Evolutionary conservation across 2,329 filamentous ascomycete genomes (phyloP).

Genomic region (Penicillium sp.): DNA sequence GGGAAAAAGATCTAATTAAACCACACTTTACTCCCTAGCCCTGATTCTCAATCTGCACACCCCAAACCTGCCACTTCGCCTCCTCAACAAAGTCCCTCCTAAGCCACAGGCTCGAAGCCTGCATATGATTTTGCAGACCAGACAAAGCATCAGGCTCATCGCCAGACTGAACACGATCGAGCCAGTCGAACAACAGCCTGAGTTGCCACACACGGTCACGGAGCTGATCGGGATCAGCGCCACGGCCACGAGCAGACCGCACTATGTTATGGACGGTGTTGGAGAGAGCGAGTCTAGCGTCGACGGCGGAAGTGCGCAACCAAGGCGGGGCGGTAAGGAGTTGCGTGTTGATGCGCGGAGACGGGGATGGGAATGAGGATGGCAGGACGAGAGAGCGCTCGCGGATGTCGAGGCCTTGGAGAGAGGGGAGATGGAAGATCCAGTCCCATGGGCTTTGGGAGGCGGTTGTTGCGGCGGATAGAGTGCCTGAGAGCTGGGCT

Average conservation of each 20-base stretch:
- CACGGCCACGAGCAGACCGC: conserved; percentile 29
- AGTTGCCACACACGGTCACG: conserved; percentile 60
- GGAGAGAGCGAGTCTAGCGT: conserved; percentile 66
- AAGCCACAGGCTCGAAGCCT: conserved; percentile 35
- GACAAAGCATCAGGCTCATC: conserved; percentile 6
- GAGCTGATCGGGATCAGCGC: conserved; percentile 42
- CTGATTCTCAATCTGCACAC: conserved; percentile 32
- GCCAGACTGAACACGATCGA: conserved; percentile 43
- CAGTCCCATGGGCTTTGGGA: conserved; percentile 60
- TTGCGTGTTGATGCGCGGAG: conserved; percentile 29
- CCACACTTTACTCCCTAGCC: not conserved
- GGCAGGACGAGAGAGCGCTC: conserved; percentile 63
- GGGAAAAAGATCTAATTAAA: not conserved
- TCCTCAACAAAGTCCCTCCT: conserved; percentile 40
- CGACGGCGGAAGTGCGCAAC: conserved; percentile 59
- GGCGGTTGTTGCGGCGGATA: conserved; percentile 27
- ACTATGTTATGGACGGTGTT: conserved; percentile 39
- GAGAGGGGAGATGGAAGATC: conserved; percentile 61
- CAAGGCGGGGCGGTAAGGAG: conserved; percentile 48
- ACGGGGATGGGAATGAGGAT: conserved; percentile 33
- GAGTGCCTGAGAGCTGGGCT: conserved; percentile 20
- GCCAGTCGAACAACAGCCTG: conserved; percentile 61
- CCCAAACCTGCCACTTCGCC: conserved; percentile 42
- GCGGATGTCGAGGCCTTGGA: conserved; percentile 56
- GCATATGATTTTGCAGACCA: not conserved